Evolutionary conservation across 305 asterid genomes (phyloP).

Genomic region (Fraxinus baroniana): DNA sequence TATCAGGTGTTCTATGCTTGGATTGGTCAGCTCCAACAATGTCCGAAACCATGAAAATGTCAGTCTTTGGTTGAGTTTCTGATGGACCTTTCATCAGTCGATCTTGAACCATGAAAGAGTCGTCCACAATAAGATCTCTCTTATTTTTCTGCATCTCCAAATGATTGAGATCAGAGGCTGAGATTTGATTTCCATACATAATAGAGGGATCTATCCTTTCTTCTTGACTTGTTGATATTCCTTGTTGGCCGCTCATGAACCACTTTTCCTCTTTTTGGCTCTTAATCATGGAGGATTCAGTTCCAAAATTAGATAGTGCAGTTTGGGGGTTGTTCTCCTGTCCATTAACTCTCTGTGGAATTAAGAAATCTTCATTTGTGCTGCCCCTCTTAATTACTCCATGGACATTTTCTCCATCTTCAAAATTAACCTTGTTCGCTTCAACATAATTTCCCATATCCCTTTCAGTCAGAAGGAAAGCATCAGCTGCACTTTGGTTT

Average conservation of each 20-base stretch:
- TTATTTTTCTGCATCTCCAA: constrained; percentile 32
- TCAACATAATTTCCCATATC: constrained; percentile 27
- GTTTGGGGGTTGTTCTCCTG: constrained; percentile 27
- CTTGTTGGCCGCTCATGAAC: constrained; percentile 35
- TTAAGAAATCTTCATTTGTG: constrained; percentile 49
- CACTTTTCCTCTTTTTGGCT: constrained; percentile 59
- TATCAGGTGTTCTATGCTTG: constrained; percentile 21
- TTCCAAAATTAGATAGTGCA: constrained; percentile 32
- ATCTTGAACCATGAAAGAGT: constrained; percentile 66
- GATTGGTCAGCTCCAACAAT: constrained; percentile 38
- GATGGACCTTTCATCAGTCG: constrained; percentile 30
- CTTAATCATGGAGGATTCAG: constrained; percentile 41
- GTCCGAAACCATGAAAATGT: constrained; percentile 54
- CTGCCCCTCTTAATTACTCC: constrained; percentile 35
- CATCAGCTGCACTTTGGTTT: constrained; percentile 49
- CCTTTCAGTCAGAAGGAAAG: constrained; percentile 41
- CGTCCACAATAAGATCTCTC: constrained; percentile 52
- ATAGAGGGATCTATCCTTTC: constrained; percentile 26
- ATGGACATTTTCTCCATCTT: constrained; percentile 34
- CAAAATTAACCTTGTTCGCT: constrained; percentile 26
- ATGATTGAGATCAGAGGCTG: constrained; percentile 24
- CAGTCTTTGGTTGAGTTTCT: constrained; percentile 42
- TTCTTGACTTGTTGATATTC: constrained; percentile 23
- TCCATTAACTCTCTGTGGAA: constrained; percentile 37
- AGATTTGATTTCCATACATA: constrained; percentile 38